phyloP scores from a whole-genome alignment of 148 eudicot species.

The Rheum nobile region DNA sequence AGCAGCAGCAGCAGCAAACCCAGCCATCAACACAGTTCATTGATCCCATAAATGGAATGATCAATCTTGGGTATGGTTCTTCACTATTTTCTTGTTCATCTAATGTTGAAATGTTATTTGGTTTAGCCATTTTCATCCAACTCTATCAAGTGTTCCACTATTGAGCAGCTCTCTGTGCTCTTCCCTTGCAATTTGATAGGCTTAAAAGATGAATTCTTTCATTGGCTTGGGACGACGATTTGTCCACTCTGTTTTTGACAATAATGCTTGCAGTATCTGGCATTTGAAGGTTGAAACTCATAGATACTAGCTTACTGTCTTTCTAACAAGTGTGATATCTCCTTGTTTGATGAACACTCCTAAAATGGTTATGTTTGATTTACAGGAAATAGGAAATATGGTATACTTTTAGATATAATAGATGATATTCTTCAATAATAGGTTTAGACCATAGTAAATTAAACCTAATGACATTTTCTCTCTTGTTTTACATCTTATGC shows the following conservation, averaged over 20 bases:
- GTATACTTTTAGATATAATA: too few relatives aligned
- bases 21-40: conserved; percentile 29
- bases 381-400: neutral
- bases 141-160: neutral
- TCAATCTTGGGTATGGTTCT: conserved; percentile 33
- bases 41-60: conserved; percentile 39
- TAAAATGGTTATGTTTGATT: neutral
- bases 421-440: neutral
- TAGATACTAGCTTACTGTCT: neutral
- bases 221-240: neutral
- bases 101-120: neutral
- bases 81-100: neutral
- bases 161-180: neutral
- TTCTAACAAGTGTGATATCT: neutral
- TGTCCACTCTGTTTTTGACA: neutral
- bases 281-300: neutral
- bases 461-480: neutral
- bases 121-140: neutral
- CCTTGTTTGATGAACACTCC: neutral
- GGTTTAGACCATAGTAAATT: neutral
- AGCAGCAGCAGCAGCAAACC: conserved; percentile 12
- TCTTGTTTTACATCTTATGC: neutral
- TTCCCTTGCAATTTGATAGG: neutral
- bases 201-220: neutral
- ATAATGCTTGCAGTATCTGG: neutral